Percentiles rank a stretch among this genome's conserved stretches.
Evolutionary conservation across 179 eudicot species (phyloP).

Genomic region (Pouteria campechiana): DNA sequence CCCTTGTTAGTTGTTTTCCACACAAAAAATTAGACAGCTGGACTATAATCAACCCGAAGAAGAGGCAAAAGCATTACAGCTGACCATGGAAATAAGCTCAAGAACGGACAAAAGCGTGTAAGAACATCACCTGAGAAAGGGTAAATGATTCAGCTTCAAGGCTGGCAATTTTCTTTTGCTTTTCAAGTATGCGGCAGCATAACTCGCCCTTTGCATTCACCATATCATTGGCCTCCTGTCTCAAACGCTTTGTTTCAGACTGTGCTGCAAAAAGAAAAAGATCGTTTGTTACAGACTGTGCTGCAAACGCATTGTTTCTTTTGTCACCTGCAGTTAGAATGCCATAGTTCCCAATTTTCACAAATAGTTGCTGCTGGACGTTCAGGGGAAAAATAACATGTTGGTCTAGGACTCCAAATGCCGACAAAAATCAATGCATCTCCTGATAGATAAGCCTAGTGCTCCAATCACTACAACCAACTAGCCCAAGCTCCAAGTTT

Average conservation of each 20-base stretch:
- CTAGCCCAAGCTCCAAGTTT: too few relatives aligned
- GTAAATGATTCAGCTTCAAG: slow-evolving; percentile 48
- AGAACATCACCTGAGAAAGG: slow-evolving; percentile 38
- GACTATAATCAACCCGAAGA: not conserved
- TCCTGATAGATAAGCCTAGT: too few relatives aligned
- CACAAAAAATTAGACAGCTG: not conserved
- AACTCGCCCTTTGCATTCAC: slow-evolving; percentile 38
- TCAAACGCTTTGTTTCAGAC: slow-evolving; percentile 31
- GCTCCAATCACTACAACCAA: too few relatives aligned
- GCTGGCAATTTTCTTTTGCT: slow-evolving; percentile 39
- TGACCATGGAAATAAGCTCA: too few relatives aligned
- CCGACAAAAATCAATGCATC: too few relatives aligned
- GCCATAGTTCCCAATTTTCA: too few relatives aligned
- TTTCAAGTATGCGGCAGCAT: slow-evolving; percentile 53
- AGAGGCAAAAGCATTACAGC: too few relatives aligned
- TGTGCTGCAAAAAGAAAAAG: slow-evolving; percentile 36
- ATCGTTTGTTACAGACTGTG: not conserved
- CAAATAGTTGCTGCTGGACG: too few relatives aligned
- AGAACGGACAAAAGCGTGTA: not conserved
- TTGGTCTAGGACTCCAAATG: too few relatives aligned
- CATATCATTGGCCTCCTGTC: slow-evolving; percentile 46
- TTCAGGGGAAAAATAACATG: too few relatives aligned
- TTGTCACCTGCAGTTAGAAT: too few relatives aligned
- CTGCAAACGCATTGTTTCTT: too few relatives aligned
- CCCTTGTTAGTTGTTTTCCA: not conserved